Conservation (phyloP, 2,329 filamentous ascomycete species). For the Alternaria sp. region DNA sequence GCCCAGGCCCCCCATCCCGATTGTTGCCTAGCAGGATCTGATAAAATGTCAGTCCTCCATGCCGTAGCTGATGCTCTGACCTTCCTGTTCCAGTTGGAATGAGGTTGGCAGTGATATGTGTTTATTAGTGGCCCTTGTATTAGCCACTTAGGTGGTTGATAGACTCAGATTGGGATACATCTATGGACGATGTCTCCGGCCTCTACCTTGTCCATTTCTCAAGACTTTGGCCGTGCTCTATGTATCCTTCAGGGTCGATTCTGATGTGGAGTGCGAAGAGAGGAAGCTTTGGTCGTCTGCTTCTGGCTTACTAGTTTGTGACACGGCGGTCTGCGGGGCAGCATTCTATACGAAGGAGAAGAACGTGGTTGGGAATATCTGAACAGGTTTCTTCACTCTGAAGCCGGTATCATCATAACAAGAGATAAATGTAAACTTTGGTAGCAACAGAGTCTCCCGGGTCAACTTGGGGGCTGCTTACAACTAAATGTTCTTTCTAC, state of each 20-base stretch:
- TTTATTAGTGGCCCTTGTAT: not conserved
- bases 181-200: not conserved
- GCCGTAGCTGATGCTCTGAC: not conserved
- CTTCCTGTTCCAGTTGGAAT: not conserved
- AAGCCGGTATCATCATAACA: not conserved
- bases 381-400: accelerated
- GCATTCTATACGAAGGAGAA: not conserved
- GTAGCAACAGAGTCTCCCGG: not conserved
- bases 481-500: not conserved
- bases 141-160: too few species aligned
- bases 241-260: not conserved
- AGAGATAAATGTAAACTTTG: not conserved
- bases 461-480: not conserved
- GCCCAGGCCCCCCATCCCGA: not conserved
- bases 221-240: not conserved
- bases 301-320: not conserved
- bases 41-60: not conserved
- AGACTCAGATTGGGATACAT: not conserved
- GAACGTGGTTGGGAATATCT: not conserved
- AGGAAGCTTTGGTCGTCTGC: not conserved
- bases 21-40: not conserved
- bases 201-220: not conserved
- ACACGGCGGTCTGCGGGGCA: not conserved
- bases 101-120: not conserved
- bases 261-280: accelerated